These are phyloP conservation scores for Nepenthes alata DNA, from an alignment of 179 eudicot species.

Conservation along the genomic window DNA sequence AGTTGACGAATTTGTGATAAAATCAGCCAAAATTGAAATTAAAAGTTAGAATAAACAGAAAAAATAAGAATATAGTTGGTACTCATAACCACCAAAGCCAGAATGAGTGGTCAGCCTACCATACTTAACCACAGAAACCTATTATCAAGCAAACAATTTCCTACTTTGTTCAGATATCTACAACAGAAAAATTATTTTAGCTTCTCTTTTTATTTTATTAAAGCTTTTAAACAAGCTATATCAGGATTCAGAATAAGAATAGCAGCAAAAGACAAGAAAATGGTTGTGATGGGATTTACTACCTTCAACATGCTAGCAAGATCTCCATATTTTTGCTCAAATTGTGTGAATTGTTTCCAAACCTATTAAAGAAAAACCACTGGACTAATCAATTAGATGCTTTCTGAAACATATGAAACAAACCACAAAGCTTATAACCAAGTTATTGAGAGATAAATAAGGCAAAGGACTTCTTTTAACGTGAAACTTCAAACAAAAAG, in stretches of 20 bases:
- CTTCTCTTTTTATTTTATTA: background rate
- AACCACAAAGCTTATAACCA: background rate
- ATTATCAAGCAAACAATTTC: no score
- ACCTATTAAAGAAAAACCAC: slow-evolving; percentile 33
- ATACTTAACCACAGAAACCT: no score
- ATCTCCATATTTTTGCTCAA: slow-evolving; percentile 98
- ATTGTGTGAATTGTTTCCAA: slow-evolving; percentile 79
- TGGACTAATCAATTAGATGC: background rate
- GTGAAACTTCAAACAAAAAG: no score
- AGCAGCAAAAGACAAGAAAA: background rate
- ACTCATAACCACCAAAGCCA: no score
- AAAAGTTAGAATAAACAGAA: no score
- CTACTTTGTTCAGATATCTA: no score
- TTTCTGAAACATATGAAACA: background rate
- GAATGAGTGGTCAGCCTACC: no score
- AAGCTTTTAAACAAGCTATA: background rate
- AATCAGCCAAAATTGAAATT: no score
- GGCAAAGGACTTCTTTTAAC: no score
- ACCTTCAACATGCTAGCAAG: slow-evolving; percentile 98
- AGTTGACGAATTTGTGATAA: no score
- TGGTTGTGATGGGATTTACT: slow-evolving; percentile 7
- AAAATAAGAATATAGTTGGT: no score
- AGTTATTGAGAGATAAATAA: no score
- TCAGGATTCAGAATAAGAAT: background rate
- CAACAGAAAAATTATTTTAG: background rate